A percentile compares a stretch with the other conserved stretches of the same genome.
These are phyloP conservation scores for Hydrangea macrophylla DNA, from an alignment of 148 eudicot species.

Conservation along the genomic window DNA sequence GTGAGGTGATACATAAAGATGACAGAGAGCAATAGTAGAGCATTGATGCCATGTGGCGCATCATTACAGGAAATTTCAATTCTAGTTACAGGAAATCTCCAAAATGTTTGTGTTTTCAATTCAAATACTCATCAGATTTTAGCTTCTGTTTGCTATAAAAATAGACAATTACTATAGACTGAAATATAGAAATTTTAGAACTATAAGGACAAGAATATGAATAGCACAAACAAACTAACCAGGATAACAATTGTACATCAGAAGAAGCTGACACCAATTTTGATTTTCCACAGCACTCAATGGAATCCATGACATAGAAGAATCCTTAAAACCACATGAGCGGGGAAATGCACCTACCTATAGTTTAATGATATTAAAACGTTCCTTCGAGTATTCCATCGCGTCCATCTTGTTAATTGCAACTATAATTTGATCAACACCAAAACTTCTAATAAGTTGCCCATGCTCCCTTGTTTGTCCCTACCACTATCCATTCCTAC, in stretches of 20 bases:
- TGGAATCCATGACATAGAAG: constrained; percentile 76
- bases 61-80: too few relatives aligned
- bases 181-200: not conserved
- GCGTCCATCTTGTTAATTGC: constrained; percentile 91
- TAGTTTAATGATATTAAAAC: constrained; percentile 67
- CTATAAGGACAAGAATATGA: constrained; percentile 5
- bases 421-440: constrained; percentile 86
- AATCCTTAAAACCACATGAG: constrained; percentile 80
- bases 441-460: constrained; percentile 93
- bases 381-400: constrained; percentile 77
- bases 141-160: not conserved
- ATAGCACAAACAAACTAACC: constrained; percentile 44
- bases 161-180: not conserved
- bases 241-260: constrained; percentile 65
- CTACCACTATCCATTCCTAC: constrained; percentile 73
- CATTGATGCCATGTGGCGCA: too few relatives aligned
- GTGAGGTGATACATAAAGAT: too few relatives aligned
- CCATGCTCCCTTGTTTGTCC: constrained; percentile 98
- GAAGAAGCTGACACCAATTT: constrained; percentile 72
- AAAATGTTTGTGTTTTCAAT: not conserved
- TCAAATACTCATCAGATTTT: not conserved
- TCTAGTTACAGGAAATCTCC: not conserved
- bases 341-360: constrained; percentile 89
- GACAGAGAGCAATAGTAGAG: too few relatives aligned
- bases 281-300: constrained; percentile 94